Conservation (phyloP, 1,139 yeast species). For the Lodderomyces elongisporus region DNA sequence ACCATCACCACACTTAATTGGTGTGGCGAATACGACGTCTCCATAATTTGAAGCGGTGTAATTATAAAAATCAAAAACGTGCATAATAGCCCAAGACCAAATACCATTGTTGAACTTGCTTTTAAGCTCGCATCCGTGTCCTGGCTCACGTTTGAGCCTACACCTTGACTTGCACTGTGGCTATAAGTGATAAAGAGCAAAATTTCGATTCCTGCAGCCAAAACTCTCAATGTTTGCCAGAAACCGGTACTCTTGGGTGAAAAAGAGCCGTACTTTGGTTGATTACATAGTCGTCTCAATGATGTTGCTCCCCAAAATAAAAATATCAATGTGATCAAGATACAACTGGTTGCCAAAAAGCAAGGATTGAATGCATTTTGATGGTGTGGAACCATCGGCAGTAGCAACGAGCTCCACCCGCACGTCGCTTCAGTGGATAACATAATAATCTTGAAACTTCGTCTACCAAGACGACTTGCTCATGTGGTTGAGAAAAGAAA, state of each 20-base stretch:
- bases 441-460: neutral
- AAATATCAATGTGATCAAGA: constrained; percentile 6
- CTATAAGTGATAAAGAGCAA: no score
- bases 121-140: no score
- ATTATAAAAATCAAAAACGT: constrained; percentile 14
- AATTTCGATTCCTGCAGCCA: no score
- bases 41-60: constrained; percentile 40
- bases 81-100: constrained; percentile 2
- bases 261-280: constrained; percentile 17
- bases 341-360: constrained; percentile 23
- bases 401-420: constrained; percentile 13
- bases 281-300: constrained; percentile 14
- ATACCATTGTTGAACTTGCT: constrained; percentile 10
- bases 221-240: no score
- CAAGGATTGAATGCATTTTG: constrained; percentile 58
- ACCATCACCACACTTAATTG: constrained; percentile 32
- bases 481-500: neutral
- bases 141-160: no score
- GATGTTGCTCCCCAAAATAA: constrained; percentile 19
- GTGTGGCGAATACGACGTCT: constrained; percentile 26
- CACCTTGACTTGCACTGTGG: no score
- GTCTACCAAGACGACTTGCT: no score
- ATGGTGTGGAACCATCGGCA: constrained; percentile 21
- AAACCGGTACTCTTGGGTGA: constrained; percentile 23
- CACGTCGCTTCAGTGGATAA: constrained; percentile 11